These are phyloP conservation scores for Epicoccum nigrum DNA, from an alignment of 2,329 filamentous ascomycete genomes.

Conservation along the genomic window DNA sequence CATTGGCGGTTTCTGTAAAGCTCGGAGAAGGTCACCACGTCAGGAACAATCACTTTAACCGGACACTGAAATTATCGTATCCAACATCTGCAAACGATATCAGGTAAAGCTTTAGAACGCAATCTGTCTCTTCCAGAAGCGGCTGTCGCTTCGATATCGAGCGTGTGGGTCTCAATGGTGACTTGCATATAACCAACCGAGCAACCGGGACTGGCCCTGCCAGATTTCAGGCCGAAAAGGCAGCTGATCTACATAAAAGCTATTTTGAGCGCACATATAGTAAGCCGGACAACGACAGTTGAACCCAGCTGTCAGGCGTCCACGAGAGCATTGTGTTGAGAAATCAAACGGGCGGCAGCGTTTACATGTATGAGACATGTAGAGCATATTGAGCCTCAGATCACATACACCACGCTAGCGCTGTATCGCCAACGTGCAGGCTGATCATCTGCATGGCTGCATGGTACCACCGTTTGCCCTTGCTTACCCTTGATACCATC, in stretches of 20 bases:
- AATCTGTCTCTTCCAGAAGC: constrained; percentile 18
- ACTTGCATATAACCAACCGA: constrained; percentile 40
- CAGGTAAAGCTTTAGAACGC: constrained; percentile 5
- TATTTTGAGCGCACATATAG: constrained; percentile 22
- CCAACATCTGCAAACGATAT: constrained; percentile 9
- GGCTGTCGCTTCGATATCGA: constrained; percentile 28
- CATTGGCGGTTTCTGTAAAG: not conserved
- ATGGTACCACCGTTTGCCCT: constrained; percentile 13
- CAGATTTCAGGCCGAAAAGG: constrained; percentile 21
- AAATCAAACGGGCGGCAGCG: not conserved
- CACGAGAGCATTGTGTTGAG: not conserved
- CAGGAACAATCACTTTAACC: constrained; percentile 11
- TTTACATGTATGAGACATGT: not conserved
- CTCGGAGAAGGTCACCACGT: not conserved
- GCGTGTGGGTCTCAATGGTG: constrained; percentile 28
- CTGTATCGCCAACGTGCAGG: constrained; percentile 9
- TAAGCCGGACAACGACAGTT: not conserved
- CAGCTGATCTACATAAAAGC: constrained; percentile 25
- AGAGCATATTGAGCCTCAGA: constrained; percentile 6
- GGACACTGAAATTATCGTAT: not conserved
- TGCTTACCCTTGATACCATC: constrained; percentile 11
- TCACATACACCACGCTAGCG: constrained; percentile 1
- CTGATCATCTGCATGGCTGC: constrained; percentile 18
- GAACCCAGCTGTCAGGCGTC: not conserved
- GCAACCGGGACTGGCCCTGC: constrained; percentile 31